Evolutionary conservation across 495 filamentous ascomycete species (phyloP), one percentile per base, ranked within the genome.

Genomic region (Penicillium dipodomyicola): DNA sequence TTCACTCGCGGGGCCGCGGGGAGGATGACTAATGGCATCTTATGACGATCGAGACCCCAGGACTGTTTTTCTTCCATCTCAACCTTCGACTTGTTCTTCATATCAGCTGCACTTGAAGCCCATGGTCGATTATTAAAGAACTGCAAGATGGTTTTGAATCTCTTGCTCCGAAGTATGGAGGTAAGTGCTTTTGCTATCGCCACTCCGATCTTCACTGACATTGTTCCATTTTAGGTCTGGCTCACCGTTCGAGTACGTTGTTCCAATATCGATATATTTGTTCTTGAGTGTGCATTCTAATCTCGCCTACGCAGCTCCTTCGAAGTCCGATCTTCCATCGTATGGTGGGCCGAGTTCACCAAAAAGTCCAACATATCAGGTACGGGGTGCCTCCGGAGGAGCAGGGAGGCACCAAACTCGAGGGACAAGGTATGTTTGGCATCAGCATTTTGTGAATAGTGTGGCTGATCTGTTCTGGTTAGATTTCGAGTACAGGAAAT

Each of bases 301-400:
- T 44, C 12, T 43, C 49, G 27, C 45, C 9, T 39, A 49, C 64
- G 85, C 65, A 87, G 84, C 80, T 88, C 52, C 74, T 87, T 44
- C 62, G 68, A 52, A 87, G 84, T 64, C 81, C 79, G 5, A 63
- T 76, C 37, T 88, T 86, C 65, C 85, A 87, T 64, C 73, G 80
- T 12, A 72, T 71, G 52, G 85, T 87, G n/a, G 73, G 77, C 17
- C 67, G 65, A 57, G 70, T 86, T 15, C 80, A 87, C 65, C 76
- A 79, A 42, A 75, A 72, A 40, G 67, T 87, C 27, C 78, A 81
- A 45, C 75, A 80, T 43, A 45, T 78, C 39, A 72, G 67, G 30
- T 76, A 83, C 62, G 82, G 82, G 17, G 71, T 78, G 53, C 81
- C 84, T 58, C 75, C 77, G n/a, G 77, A 82, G 52, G 78, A 83